Conservation (phyloP, 2,329 filamentous ascomycete genomes). For the Botrytis squamosa region DNA sequence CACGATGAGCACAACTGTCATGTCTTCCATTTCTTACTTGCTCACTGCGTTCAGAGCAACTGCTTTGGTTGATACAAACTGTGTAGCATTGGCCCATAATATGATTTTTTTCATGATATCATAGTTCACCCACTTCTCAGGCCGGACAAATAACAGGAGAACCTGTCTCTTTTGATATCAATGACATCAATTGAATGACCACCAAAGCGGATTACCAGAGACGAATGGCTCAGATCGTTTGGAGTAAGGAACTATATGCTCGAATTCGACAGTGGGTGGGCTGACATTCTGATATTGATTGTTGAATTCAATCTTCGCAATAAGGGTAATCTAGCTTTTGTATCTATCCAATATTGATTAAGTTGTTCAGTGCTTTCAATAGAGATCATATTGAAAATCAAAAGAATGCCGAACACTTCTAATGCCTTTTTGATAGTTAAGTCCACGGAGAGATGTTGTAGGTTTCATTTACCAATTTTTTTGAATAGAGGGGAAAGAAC, state of each 20-base stretch:
- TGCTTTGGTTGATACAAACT: neutral
- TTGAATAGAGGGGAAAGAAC: neutral
- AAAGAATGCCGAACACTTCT: neutral
- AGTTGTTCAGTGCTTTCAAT: rapidly evolving
- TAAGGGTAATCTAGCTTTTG: neutral
- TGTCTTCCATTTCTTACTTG: neutral
- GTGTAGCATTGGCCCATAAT: neutral
- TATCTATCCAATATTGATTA: neutral
- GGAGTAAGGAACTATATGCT: neutral
- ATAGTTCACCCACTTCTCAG: neutral
- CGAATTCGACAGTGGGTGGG: neutral
- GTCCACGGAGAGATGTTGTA: neutral
- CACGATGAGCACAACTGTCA: neutral
- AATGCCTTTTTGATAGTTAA: rapidly evolving
- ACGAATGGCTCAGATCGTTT: too few relatives aligned
- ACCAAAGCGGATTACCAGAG: neutral
- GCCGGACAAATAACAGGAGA: neutral
- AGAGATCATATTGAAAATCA: neutral
- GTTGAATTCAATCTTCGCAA: neutral
- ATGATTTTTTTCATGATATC: neutral
- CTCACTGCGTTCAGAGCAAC: neutral
- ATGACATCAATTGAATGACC: too few relatives aligned
- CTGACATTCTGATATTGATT: neutral
- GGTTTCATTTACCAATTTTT: neutral
- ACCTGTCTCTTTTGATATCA: neutral